Base-by-base conservation (phyloP, 2,329 filamentous ascomycete genomes). In the Balansia obtecta region DNA sequence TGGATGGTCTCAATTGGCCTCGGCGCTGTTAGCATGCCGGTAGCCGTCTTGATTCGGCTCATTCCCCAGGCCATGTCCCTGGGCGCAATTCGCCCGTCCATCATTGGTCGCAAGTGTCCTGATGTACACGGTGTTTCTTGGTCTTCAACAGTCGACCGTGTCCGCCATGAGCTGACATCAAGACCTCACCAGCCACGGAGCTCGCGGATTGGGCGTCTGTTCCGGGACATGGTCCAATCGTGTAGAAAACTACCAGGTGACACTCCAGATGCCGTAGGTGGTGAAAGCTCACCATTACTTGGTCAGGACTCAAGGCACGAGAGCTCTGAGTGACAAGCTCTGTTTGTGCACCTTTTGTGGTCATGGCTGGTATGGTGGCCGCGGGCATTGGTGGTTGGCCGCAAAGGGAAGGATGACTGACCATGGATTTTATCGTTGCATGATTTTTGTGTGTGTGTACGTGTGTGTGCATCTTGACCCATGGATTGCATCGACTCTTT, bases 1-100 rank as follows among this genome's bases (percentile, higher is more conserved):
- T 94, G 87, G 88, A 86, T 73, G 15, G 77, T 87, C 52, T 90
- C 86, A 2, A 76, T 94, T 49, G 73, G 86, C 30, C 75, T 89
- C 45, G 86, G 86, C n/a, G 71, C 83, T 49, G 72, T 88, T 6
- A 90, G 87, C 12, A 70, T 94, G 8, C 85, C 86, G 0, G 76
- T 86, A 58, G 88, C 85, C 48, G 73, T 85, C 4, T 63, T 83
- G 15, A 81, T 94, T 49, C 82, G 88, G 47, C 69, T 82, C 22
- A 75, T 90, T 52, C 88, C 88, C 0, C 86, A 93, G 33, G 38
- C 34, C n/a, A n/a, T n/a, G 39, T 16, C 18, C 18, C 11, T 11
- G 3, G 9, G n/a, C n/a, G 18, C n/a, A 16, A 10, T 15, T 41
- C 8, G 39, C 18, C n/a, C n/a, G 4, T 41, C 18, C 4, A 15